Evolutionary conservation across 257 asterid genomes (phyloP).

Genomic region (Solanum pennellii): DNA sequence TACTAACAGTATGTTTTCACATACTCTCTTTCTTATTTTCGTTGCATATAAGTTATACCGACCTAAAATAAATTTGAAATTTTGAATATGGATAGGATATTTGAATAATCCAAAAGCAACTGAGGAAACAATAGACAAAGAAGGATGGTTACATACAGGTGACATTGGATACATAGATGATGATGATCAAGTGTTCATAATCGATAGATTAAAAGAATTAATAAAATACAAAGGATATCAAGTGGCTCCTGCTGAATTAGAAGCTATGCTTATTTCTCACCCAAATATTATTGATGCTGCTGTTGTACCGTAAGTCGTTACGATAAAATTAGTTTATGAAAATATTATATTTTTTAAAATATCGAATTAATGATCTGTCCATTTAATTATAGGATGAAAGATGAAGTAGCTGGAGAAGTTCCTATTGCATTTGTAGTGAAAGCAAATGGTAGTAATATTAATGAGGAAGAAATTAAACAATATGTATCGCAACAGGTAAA

Average conservation of each 20-base stretch:
- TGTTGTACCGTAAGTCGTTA: conserved; percentile 20
- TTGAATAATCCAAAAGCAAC: conserved; percentile 25
- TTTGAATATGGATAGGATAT: conserved; percentile 9
- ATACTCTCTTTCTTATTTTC: background rate
- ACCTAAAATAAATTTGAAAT: background rate
- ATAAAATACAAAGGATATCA: conserved; percentile 39
- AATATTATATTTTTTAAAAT: background rate
- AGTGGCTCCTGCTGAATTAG: conserved; percentile 37
- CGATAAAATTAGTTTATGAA: background rate
- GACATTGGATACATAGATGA: conserved; percentile 32
- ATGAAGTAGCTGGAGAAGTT: conserved; percentile 19
- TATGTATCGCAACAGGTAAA: conserved; percentile 13
- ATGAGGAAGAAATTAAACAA: background rate
- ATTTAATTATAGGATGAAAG: conserved; percentile 5
- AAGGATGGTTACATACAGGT: conserved; percentile 38
- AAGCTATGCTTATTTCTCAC: conserved; percentile 24
- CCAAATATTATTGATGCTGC: conserved; percentile 28
- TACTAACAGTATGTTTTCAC: rapidly evolving
- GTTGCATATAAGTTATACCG: background rate
- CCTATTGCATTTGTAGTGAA: conserved; percentile 12
- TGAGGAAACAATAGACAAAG: conserved; percentile 16
- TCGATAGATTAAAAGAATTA: conserved; percentile 28
- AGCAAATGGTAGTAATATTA: background rate
- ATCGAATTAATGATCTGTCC: background rate
- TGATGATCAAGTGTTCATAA: conserved; percentile 21